Evolutionary conservation across 352 stramenopile species (phyloP).

Genomic region (Pythium aphanidermatum): DNA sequence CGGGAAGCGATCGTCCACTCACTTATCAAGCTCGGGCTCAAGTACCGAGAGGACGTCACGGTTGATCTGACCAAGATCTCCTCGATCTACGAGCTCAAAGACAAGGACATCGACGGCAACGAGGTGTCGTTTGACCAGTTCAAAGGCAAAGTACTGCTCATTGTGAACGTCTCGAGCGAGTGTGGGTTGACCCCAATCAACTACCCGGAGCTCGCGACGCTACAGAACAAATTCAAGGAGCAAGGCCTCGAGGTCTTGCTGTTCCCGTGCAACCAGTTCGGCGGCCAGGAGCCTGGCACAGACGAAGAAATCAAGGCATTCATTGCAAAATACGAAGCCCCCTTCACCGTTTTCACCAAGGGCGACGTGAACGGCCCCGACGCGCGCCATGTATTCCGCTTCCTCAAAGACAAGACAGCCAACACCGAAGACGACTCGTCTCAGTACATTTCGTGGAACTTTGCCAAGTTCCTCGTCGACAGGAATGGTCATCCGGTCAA

Average conservation of each 20-base stretch:
- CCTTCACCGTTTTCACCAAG: constrained; percentile 62
- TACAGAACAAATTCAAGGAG: constrained; percentile 38
- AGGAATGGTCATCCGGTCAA: constrained; percentile 67
- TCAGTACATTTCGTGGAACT: constrained; percentile 89
- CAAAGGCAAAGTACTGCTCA: constrained; percentile 20
- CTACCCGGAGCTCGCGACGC: constrained; percentile 51
- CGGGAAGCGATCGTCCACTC: constrained; percentile 43
- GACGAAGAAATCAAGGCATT: constrained; percentile 55
- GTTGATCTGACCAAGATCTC: constrained; percentile 27
- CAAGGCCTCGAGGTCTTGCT: constrained; percentile 59
- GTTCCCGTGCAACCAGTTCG: constrained; percentile 88
- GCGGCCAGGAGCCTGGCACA: constrained; percentile 56
- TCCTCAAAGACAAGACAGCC: constrained; percentile 70
- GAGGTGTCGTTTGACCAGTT: constrained; percentile 56
- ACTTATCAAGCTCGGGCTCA: constrained; percentile 36
- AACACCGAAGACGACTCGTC: constrained; percentile 45
- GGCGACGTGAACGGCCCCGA: constrained; percentile 83
- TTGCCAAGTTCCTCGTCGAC: constrained; percentile 88
- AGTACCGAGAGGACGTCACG: constrained; percentile 35
- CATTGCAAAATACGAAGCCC: constrained; percentile 40
- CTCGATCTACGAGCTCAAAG: constrained; percentile 72
- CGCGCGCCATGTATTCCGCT: constrained; percentile 68
- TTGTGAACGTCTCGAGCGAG: constrained; percentile 21
- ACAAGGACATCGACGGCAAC: constrained; percentile 50
- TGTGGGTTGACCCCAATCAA: constrained; percentile 33